Percentiles rank a stretch among this genome's conserved stretches.
These are phyloP conservation scores for Vitis vinifera DNA, from an alignment of 164 flowering plant genomes.

Conservation along the genomic window ASM3070453v1 NC_081807.1:2091001-2091500, in stretches of 20 bases:
- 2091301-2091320: conserved; percentile 94
- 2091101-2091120: conserved; percentile 15
- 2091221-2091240: conserved; percentile 93
- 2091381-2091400: conserved; percentile 95
- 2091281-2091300: conserved; percentile 95
- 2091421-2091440: conserved; percentile 91
- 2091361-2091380: conserved; percentile 84
- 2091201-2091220: conserved; percentile 95
- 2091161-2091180: conserved; percentile 33
- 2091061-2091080: conserved; percentile 94
- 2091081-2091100: conserved; percentile 48
- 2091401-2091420: conserved; percentile 97
- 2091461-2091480: conserved; percentile 88
- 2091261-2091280: conserved; percentile 96
- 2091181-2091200: conserved; percentile 80
- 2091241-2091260: conserved; percentile 96
- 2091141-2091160: conserved; percentile 33
- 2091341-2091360: conserved; percentile 79
- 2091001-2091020: conserved; percentile 95
- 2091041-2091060: conserved; percentile 93
- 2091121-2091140: conserved; percentile 21
- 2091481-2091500: conserved; percentile 77
- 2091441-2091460: conserved; percentile 88
- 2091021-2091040: conserved; percentile 96
- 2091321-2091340: conserved; percentile 98